Evolutionary conservation across 176 grass and related monocot species (phyloP), one percentile per base, ranked within the genome.

Genomic region (Aegilops bicornis): DNA sequence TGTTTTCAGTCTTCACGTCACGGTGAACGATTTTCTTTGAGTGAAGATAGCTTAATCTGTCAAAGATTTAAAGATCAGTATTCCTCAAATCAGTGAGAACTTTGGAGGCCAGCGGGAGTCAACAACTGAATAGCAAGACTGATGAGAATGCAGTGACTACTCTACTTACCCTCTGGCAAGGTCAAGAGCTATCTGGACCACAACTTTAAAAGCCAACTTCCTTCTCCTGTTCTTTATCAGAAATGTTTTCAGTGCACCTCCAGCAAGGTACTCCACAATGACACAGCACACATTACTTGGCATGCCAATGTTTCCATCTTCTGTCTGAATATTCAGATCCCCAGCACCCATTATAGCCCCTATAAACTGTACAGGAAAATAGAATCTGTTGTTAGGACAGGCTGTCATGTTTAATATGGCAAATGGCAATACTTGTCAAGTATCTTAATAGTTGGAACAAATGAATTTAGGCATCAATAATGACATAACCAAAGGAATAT

Each of bases 1-100:
- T 99, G 78, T 97, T 99, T 77, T 97, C 97, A 64, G 97, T 97
- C 84, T 99, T 99, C 23, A 96, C 94, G 30, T 99, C 94, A 35
- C 92, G 90, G 48, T 99, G 97, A 36, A 99, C 97, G 71, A 96
- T 99, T 79, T 99, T 99, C 73, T 94, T 86, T 1, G 92, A 99
- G 78, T 94, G 97, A 85, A 99, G 94, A 79, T 99, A 99, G 45
- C 94, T 94, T 73, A 99, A 91, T 85, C 97, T 98, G 20, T 37
- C 50, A 0, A 78, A 78, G 0, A 59, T 24, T 71, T 78, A 58
- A 82, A 72, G 2, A 1, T 72, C 52, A 85, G 62, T 12, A 72
- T 30, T 63, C 31, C 9, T 47, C 6, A 54, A 77, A 86, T 16
- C 29, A 64, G 23, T 23, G 54, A 22, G 32, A 82, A 61, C 6